These are phyloP conservation scores for Vaccinium corymbosum DNA, from an alignment of 148 eudicot genomes.

Conservation along the genomic window DNA sequence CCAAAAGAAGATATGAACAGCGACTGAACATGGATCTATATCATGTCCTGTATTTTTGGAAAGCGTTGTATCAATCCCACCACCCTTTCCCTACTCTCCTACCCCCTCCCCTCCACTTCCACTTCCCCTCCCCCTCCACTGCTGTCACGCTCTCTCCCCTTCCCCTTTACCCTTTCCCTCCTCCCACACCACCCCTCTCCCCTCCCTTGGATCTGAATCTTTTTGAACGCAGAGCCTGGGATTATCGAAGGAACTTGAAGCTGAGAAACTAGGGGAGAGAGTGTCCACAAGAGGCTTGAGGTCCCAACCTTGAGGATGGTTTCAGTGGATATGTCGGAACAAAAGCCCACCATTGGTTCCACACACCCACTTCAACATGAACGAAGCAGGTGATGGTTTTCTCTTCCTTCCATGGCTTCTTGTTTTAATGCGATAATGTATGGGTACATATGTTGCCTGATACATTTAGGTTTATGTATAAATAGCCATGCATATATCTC, in stretches of 20 bases:
- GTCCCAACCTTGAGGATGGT: slow-evolving; percentile 18
- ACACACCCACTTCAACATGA: neutral
- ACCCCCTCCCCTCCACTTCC: neutral
- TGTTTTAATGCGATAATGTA: neutral
- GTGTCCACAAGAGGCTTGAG: neutral
- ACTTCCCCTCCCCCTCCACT: neutral
- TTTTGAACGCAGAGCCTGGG: slow-evolving; percentile 57
- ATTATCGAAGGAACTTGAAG: slow-evolving; percentile 58
- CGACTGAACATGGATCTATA: neutral
- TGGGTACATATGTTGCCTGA: neutral
- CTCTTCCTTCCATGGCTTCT: neutral
- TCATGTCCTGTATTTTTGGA: neutral
- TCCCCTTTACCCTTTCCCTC: neutral
- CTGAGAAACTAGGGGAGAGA: slow-evolving; percentile 22
- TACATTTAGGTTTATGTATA: neutral
- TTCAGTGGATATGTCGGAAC: slow-evolving; percentile 25
- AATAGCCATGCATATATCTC: neutral
- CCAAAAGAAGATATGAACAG: neutral
- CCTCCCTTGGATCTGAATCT: slow-evolving; percentile 69
- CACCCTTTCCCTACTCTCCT: neutral
- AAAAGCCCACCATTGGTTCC: slow-evolving; percentile 8
- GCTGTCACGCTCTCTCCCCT: neutral
- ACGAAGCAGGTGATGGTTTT: neutral
- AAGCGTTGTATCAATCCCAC: neutral
- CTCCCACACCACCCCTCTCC: neutral